Evolutionary conservation across 495 filamentous ascomycete species (phyloP).

Genomic region (Bacidia rubella): DNA sequence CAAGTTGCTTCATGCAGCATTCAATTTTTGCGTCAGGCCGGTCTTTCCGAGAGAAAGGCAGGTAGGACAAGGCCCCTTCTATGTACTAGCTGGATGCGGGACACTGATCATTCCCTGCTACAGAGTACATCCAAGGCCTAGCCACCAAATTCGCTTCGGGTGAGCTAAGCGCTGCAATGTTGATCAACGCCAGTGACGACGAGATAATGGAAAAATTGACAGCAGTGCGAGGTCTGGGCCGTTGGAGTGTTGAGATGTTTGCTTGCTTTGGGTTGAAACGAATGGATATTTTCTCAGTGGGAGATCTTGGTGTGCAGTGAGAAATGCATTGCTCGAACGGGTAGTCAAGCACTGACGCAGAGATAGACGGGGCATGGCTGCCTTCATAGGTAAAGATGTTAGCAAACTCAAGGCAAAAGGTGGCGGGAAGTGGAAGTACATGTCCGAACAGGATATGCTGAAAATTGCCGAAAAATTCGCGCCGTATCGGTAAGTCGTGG

Average conservation of each 20-base stretch:
- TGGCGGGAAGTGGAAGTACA: slow-evolving; percentile 91
- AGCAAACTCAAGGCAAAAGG: slow-evolving; percentile 69
- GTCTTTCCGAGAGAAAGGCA: slow-evolving; percentile 82
- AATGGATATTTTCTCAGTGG: slow-evolving; percentile 83
- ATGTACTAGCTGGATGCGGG: neutral
- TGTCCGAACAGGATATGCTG: slow-evolving; percentile 85
- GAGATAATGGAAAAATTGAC: slow-evolving; percentile 63
- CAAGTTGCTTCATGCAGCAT: slow-evolving; percentile 50
- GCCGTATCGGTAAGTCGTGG: slow-evolving; percentile 62
- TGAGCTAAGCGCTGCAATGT: slow-evolving; percentile 59
- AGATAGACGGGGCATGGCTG: slow-evolving; percentile 68
- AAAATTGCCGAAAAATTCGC: slow-evolving; percentile 65
- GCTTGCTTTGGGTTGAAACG: slow-evolving; percentile 82
- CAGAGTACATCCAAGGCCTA: slow-evolving; percentile 75
- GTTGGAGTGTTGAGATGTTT: slow-evolving; percentile 97
- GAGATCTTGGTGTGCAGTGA: slow-evolving; percentile 86
- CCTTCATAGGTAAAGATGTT: slow-evolving; percentile 71
- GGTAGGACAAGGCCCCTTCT: neutral
- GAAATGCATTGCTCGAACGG: slow-evolving; percentile 16
- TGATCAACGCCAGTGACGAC: slow-evolving; percentile 67
- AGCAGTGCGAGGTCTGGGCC: slow-evolving; percentile 72
- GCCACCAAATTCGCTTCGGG: slow-evolving; percentile 65
- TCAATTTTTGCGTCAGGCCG: slow-evolving; percentile 60
- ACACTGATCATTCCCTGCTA: neutral
- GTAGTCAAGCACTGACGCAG: neutral